Evolutionary conservation across 2,329 filamentous ascomycete species (phyloP), one percentile per base, ranked within the genome.

Genomic region (Exophiala oligosperma): DNA sequence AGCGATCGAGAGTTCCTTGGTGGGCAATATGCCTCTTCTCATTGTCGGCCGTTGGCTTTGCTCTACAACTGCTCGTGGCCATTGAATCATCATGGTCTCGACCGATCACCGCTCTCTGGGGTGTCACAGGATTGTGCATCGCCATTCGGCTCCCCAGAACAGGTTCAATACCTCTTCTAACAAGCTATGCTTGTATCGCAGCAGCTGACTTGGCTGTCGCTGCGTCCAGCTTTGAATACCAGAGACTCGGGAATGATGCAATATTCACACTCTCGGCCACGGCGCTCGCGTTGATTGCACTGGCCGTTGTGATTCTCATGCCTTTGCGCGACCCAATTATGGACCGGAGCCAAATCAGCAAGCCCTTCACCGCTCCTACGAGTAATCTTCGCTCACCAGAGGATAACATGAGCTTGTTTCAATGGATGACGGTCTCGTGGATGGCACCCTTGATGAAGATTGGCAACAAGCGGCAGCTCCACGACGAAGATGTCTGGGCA

Each of bases 401-500:
- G 71, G 92, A 96, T 66, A 85, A 89, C 62, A 71, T 96, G 24
- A 89, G 82, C 0, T 77, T 92, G 0, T 92, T 90, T 82, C 89
- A 92, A 65, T 96, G 91, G 74, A 89, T 93, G 83, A 87, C 84
- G 4, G 88, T 96, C 28, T 89, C 84, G 0, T 96, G 92, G 92
- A 87, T 96, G 75, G 77, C 79, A 0, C 88, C 91, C 0, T 74
- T 96, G 5, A 91, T 95, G 11, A 75, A 77, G 1, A 73, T 85
- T 24, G 90, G 88, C 1, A 82, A 79, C 43, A 76, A 78, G 29
- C 79, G 85, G 41, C 87, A 91, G 65, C 77, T 96, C 7, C 77
- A 91, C 37, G 86, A 92, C 40, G 82, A 87, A 38, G 91, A 96
- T 69, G 88, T 96, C 1, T 96, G 92, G 92, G 77, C 82, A 40